Evolutionary conservation across 345 rosid species (phyloP), one percentile per base, ranked within the genome.

Genomic region (Cochlearia excelsa): DNA sequence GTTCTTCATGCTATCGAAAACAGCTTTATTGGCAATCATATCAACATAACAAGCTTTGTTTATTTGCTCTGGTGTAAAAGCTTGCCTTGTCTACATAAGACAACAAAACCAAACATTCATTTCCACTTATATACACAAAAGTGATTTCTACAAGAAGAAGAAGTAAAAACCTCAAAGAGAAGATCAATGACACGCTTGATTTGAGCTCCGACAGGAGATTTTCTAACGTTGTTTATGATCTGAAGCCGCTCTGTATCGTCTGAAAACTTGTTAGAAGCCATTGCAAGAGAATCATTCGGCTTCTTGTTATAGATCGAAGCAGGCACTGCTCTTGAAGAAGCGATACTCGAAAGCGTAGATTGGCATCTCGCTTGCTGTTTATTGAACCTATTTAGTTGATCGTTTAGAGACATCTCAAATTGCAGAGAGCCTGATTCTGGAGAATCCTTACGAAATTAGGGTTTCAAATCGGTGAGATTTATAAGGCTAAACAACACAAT

Each of bases 151-250:
- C 27, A 11, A 30, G 26, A 27, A 53, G 7, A 7, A 31, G 30
- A 6, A 23, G n/a, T 4, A 44, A 33, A 54, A 73, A 85, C 88
- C 86, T 76, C 80, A 1, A 53, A 54, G 34, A 88, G 69, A 51
- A 82, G 76, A 64, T 85, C 86, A 23, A 92, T 88, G 63, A 92
- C 95, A 16, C 90, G 95, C 77, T 88, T 92, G 55, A 92, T 86
- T 78, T 88, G 97, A 64, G 95, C 84, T 6, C 97, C 97, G 26
- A 81, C 89, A 47, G 89, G 90, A 10, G 76, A 71, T 76, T 86
- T 88, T 26, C 97, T 79, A 0, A 88, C 80, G 46, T 71, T 78
- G 57, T 78, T 75, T 11, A 85, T 82, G 9, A 52, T 65, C 64
- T 85, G 86, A 62, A 83, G 88, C 6, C 86, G 82, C 71, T 92